phyloP scores from a whole-genome alignment of 108 stramenopile species.

The Chaetoceros muelleri region DNA sequence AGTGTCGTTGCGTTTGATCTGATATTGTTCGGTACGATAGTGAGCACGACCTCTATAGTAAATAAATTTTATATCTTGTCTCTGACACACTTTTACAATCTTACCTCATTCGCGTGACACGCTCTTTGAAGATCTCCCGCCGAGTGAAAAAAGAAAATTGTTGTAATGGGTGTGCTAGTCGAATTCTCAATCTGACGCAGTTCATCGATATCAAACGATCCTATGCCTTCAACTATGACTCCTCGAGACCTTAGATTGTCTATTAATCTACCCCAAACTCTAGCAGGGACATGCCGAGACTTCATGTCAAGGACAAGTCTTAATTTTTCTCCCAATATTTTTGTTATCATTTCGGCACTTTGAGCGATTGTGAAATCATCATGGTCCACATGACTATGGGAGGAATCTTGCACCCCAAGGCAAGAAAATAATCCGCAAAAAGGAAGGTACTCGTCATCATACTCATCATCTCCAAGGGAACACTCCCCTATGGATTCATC shows the following conservation, averaged over 20 bases:
- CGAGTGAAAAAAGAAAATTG: conserved; percentile 45
- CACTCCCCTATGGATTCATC: neutral
- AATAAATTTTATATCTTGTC: too few relatives aligned
- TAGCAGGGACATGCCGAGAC: conserved; percentile 32
- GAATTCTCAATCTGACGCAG: conserved; percentile 26
- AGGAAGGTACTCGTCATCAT: neutral
- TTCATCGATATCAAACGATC: conserved; percentile 45
- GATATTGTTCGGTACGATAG: too few relatives aligned
- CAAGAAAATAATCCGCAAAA: conserved; percentile 35
- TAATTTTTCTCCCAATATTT: conserved; percentile 27
- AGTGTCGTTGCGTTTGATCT: conserved; percentile 33
- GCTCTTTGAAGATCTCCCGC: conserved; percentile 56
- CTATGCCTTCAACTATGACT: conserved; percentile 36
- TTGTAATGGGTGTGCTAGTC: conserved; percentile 21
- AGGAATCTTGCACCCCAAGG: conserved; percentile 13
- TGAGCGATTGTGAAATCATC: conserved; percentile 22
- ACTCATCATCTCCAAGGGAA: neutral
- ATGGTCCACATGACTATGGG: conserved; percentile 10
- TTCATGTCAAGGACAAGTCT: conserved; percentile 44
- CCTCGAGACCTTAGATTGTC: conserved; percentile 28
- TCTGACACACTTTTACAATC: too few relatives aligned
- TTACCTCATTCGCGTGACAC: conserved; percentile 44
- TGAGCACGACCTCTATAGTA: too few relatives aligned
- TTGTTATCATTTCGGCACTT: conserved; percentile 22
- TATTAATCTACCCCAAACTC: conserved; percentile 43